A percentile compares a stretch with the other conserved stretches of the same genome.
Evolutionary conservation across 352 stramenopile genomes (phyloP).

Genomic region (Phytophthora ohioensis): DNA sequence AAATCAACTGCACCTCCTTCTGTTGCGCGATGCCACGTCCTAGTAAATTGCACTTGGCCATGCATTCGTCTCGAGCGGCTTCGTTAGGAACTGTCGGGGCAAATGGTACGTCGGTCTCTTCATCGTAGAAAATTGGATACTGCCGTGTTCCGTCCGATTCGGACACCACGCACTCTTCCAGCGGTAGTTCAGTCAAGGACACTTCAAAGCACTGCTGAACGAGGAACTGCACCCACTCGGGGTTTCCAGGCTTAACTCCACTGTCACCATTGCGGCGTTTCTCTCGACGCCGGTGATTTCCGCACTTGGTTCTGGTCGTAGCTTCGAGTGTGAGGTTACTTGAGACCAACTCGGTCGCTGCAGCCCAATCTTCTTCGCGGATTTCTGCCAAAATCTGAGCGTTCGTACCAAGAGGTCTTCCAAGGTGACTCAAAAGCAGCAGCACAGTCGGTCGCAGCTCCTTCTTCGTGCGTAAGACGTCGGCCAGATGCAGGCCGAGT

Average conservation of each 20-base stretch:
- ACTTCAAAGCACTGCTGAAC: slow-evolving; percentile 77
- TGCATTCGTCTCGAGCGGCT: slow-evolving; percentile 37
- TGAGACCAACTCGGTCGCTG: slow-evolving; percentile 31
- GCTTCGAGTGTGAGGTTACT: slow-evolving; percentile 10
- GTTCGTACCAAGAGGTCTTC: slow-evolving; percentile 33
- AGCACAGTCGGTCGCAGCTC: slow-evolving; percentile 44
- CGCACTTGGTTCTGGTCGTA: slow-evolving; percentile 20
- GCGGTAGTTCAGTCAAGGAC: slow-evolving; percentile 42
- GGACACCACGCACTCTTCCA: slow-evolving; percentile 54
- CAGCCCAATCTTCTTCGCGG: slow-evolving; percentile 48
- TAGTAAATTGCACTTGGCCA: slow-evolving; percentile 42
- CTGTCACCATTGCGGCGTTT: slow-evolving; percentile 31
- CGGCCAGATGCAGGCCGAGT: slow-evolving; percentile 54
- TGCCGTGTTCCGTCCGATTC: slow-evolving; percentile 48
- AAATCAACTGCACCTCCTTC: slow-evolving; percentile 59
- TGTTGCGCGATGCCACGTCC: slow-evolving; percentile 19
- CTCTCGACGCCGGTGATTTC: slow-evolving; percentile 26
- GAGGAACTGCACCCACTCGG: slow-evolving; percentile 51
- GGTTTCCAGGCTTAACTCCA: slow-evolving; percentile 21
- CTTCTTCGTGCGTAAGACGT: slow-evolving; percentile 46
- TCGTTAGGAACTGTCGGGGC: slow-evolving; percentile 41
- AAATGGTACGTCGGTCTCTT: slow-evolving; percentile 40
- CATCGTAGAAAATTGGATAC: slow-evolving; percentile 63
- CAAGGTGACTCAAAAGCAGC: slow-evolving; percentile 46
- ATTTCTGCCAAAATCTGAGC: slow-evolving; percentile 44